Percentiles rank a stretch among this genome's conserved stretches.
Evolutionary conservation across 345 rosid species (phyloP).

Genomic region (Populus simonii): DNA sequence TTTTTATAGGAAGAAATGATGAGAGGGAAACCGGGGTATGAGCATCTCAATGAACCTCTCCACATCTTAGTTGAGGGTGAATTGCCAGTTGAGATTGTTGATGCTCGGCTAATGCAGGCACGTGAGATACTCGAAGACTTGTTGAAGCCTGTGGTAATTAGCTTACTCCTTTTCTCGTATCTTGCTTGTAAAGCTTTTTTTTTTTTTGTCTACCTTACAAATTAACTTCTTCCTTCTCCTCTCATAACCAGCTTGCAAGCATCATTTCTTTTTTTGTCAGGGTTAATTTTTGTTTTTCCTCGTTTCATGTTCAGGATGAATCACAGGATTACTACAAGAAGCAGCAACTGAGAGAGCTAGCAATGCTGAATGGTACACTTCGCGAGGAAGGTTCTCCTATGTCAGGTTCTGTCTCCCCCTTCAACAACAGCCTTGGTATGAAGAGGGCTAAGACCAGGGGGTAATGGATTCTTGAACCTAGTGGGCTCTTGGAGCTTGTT

Average conservation of each 20-base stretch:
- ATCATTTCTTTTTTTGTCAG: not conserved
- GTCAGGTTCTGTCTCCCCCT: conserved; percentile 92
- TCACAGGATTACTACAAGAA: conserved; percentile 94
- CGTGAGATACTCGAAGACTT: conserved; percentile 90
- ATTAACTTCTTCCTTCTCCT: too few species aligned
- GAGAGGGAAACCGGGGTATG: conserved; percentile 97
- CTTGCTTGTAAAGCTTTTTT: not conserved
- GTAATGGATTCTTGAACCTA: conserved; percentile 23
- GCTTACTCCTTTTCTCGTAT: not conserved
- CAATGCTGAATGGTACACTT: conserved; percentile 85
- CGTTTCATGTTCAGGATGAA: conserved; percentile 56
- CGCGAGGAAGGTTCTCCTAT: conserved; percentile 92
- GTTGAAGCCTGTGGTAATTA: conserved; percentile 76
- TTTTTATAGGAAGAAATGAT: conserved; percentile 77
- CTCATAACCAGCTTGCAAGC: not conserved
- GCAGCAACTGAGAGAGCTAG: conserved; percentile 93
- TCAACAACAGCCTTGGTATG: conserved; percentile 82
- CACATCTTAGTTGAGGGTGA: conserved; percentile 95
- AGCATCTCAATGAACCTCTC: conserved; percentile 91
- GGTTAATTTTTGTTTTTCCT: not conserved
- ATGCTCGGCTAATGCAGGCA: conserved; percentile 88
- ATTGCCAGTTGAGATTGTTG: conserved; percentile 82
- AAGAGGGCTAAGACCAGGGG: conserved; percentile 97
- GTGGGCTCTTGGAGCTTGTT: conserved; percentile 31
- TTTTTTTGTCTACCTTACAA: not conserved